A percentile compares a stretch with the other conserved stretches of the same genome.
Conservation (phyloP, 164 flowering plant species). For the Aristolochia fimbriata region DNA sequence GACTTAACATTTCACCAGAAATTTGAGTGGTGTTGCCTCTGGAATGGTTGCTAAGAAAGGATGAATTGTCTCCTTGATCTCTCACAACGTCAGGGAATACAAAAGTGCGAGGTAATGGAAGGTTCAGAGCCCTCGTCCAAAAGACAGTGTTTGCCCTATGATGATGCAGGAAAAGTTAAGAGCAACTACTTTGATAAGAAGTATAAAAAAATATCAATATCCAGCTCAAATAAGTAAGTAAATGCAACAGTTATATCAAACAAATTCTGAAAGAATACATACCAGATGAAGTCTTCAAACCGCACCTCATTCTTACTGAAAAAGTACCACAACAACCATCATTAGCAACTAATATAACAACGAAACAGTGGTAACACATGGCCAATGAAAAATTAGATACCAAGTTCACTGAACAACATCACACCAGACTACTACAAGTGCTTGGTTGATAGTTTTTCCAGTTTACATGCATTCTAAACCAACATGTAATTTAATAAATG, state of each 20-base stretch:
- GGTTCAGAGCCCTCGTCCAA: slow-evolving; percentile 89
- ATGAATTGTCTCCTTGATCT: slow-evolving; percentile 19
- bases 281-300: slow-evolving; percentile 95
- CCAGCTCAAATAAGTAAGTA: background rate
- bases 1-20: slow-evolving; percentile 16
- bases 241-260: background rate
- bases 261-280: slow-evolving; percentile 13
- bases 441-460: no score
- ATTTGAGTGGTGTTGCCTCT: slow-evolving; percentile 13
- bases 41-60: slow-evolving; percentile 10
- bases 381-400: no score
- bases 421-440: no score
- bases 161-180: slow-evolving; percentile 6
- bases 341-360: slow-evolving; percentile 10
- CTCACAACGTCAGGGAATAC: slow-evolving; percentile 50
- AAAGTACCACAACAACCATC: background rate
- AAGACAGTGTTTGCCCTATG: slow-evolving; percentile 92
- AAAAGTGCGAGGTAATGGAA: slow-evolving; percentile 76
- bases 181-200: no score
- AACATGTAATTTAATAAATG: no score
- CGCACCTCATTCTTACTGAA: slow-evolving; percentile 76
- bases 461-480: no score
- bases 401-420: no score
- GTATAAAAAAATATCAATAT: no score
- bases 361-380: background rate